Percentiles rank a stretch among this genome's conserved stretches.
phyloP scores from a whole-genome alignment of 2,329 filamentous ascomycete genomes.

The Phialocephala sp. region DNA sequence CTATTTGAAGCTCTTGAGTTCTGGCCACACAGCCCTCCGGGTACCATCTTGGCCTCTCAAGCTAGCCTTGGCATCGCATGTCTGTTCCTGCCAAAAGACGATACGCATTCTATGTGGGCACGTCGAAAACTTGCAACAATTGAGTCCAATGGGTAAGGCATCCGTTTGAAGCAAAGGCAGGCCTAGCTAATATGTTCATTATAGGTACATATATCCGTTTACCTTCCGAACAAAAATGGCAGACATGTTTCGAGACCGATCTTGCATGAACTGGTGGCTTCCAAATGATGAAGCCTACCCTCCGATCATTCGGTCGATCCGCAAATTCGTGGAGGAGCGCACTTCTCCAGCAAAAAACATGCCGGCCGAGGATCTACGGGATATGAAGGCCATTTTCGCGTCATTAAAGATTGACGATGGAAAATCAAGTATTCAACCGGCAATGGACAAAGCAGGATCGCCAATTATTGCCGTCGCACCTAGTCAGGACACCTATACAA shows the following conservation, averaged over 20 bases:
- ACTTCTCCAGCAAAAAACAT: constrained; percentile 63
- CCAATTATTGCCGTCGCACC: constrained; percentile 23
- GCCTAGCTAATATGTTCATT: constrained; percentile 19
- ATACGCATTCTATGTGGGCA: constrained; percentile 77
- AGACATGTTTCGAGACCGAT: constrained; percentile 73
- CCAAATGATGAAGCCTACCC: constrained; percentile 79
- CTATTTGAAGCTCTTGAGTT: constrained; percentile 79
- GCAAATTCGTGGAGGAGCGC: constrained; percentile 81
- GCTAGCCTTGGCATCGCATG: constrained; percentile 76
- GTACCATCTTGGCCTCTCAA: constrained; percentile 74
- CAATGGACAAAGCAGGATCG: constrained; percentile 14
- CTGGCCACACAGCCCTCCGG: constrained; percentile 73
- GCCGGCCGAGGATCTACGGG: constrained; percentile 69
- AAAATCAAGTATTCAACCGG: constrained; percentile 22
- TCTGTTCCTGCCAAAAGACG: constrained; percentile 80
- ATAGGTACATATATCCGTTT: constrained; percentile 82
- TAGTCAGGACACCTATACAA: constrained; percentile 20
- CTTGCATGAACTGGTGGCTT: constrained; percentile 86
- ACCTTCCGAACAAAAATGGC: constrained; percentile 78
- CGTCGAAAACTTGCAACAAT: constrained; percentile 78
- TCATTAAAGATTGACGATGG: constrained; percentile 60
- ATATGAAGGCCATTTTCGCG: constrained; percentile 76
- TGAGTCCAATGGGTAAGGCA: constrained; percentile 77
- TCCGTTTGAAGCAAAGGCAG: constrained; percentile 4
- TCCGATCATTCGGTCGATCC: constrained; percentile 75